Base-by-base conservation (phyloP, 2,329 filamentous ascomycete genomes). In the Colletotrichum zoysiae region DNA sequence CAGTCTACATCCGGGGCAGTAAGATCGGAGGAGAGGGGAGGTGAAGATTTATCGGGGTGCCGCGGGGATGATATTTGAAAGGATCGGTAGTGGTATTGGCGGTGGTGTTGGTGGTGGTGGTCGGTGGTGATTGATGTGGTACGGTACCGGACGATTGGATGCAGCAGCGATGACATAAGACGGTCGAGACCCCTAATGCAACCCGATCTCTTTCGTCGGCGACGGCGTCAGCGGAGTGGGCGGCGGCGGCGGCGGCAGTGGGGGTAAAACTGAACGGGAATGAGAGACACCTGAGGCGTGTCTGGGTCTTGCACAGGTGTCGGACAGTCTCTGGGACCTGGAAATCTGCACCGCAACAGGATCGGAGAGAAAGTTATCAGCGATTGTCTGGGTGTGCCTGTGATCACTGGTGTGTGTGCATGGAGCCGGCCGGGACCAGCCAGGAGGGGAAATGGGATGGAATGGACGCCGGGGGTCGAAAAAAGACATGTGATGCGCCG, bases 121-220 rank as follows among this genome's bases (percentile, higher is more conserved):
- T 51, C 33, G 55, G 64, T 61, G 46, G 59, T 63, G 50, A 14
- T 48, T 35, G 65, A 58, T 57, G 66, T 60, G 69, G 69, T 70
- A 64, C 65, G 69, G 69, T 63, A 55, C 65, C 65, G 69, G 65
- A 64, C 69, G 65, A 71, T 71, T 71, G 69, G 69, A 65, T 71
- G 69, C 69, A 71, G 69, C 62, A 55, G 59, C 67, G 69, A 71
- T 71, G 69, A 71, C 69, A 71, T 71, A 71, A 71, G 69, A 69
- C 67, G 69, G 53, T 59, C 69, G 61, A 67, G 69, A 70, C 66
- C 69, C 57, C 40, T 64, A 56, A 48, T 64, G 61, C 38, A 44
- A 64, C 26, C 58, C 59, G 67, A 46, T 48, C 58, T 64, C 23
- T 46, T 59, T 68, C 46, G 65, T 69, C 65, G 69, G 59, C 66